Percentiles rank a stretch among this genome's conserved stretches.
Evolutionary conservation across 2,329 filamentous ascomycete genomes (phyloP).

Genomic region (Aspergillus sojae): DNA sequence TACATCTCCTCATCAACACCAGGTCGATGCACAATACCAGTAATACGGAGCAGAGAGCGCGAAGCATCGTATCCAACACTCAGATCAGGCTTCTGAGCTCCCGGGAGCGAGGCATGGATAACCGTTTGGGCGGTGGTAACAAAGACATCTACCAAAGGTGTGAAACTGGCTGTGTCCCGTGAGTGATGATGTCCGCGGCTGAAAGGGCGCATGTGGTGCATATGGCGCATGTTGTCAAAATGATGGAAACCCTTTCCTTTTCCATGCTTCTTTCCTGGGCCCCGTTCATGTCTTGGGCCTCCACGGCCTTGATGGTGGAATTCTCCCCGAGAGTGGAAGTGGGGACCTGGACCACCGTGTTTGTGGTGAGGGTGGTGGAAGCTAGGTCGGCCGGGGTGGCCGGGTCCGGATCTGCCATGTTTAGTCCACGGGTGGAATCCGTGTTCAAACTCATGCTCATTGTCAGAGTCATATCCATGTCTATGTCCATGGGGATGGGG

Average conservation of each 20-base stretch:
- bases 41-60: neutral
- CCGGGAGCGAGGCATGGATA: neutral
- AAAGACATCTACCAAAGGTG: neutral
- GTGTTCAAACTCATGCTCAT: neutral
- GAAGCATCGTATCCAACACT: neutral
- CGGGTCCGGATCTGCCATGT: neutral
- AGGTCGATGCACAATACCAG: neutral
- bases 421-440: neutral
- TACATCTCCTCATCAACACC: neutral
- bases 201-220: neutral
- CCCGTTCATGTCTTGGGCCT: neutral
- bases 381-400: neutral
- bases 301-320: neutral
- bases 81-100: constrained; percentile 3
- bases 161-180: neutral
- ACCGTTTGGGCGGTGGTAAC: neutral
- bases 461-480: neutral
- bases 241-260: neutral
- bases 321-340: neutral
- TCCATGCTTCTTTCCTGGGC: neutral
- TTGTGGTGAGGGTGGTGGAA: neutral
- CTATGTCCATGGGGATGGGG: neutral
- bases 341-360: neutral
- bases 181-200: neutral
- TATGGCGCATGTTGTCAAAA: neutral